Percentiles rank a stretch among this genome's conserved stretches.
These are phyloP conservation scores for Poronia punctata DNA, from an alignment of 495 filamentous ascomycete species.

Conservation along the genomic window DNA sequence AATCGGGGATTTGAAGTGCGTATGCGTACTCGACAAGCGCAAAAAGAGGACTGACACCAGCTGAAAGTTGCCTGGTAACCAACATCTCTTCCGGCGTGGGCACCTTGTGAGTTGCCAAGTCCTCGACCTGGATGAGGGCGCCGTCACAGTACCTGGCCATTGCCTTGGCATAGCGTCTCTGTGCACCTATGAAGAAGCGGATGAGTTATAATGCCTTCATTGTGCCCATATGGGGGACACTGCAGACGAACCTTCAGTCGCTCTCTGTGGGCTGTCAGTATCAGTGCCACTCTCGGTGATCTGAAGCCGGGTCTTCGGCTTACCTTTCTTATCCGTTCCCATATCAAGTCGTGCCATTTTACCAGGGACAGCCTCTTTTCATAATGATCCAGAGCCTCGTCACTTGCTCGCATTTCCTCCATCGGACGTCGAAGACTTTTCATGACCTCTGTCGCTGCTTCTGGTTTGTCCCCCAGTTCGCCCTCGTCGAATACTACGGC, in stretches of 20 bases:
- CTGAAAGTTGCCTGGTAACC: slow-evolving; percentile 17
- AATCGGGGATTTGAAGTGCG: slow-evolving; percentile 22
- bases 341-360: slow-evolving; percentile 1
- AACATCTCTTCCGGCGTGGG: slow-evolving; percentile 22
- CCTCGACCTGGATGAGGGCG: slow-evolving; percentile 19
- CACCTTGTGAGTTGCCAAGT: slow-evolving; percentile 5
- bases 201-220: no score
- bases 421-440: slow-evolving; percentile 19
- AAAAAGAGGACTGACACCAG: slow-evolving; percentile 26
- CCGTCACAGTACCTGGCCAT: slow-evolving; percentile 26
- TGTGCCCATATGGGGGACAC: no score
- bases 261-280: no score
- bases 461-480: slow-evolving; percentile 17
- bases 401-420: background rate
- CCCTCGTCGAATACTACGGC: slow-evolving; percentile 32
- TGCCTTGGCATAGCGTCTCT: slow-evolving; percentile 18
- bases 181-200: slow-evolving; percentile 11
- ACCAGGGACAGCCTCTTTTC: background rate
- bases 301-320: no score
- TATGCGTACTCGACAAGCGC: slow-evolving; percentile 29
- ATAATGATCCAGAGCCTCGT: background rate
- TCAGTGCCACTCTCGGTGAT: no score
- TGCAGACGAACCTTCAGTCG: no score
- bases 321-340: background rate
- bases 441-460: slow-evolving; percentile 17